These are phyloP conservation scores for Rhizopogon roseolus DNA, from an alignment of 768 basidiomycete species.

Conservation along the genomic window DNA sequence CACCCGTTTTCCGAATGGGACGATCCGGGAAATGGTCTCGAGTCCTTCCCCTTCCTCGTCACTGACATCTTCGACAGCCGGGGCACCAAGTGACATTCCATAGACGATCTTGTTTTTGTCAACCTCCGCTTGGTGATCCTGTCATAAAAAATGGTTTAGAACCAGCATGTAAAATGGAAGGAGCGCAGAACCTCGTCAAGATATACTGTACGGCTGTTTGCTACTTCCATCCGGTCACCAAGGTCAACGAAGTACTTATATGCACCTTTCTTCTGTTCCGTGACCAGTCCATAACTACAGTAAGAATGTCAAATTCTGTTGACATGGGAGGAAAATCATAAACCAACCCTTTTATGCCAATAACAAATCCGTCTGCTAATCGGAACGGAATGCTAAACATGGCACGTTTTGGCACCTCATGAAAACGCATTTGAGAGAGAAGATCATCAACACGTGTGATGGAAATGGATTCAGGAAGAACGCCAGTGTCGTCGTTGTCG, in stretches of 20 bases:
- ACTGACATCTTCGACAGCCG: conserved; percentile 20
- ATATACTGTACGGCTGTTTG: conserved; percentile 62
- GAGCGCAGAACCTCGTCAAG: conserved; percentile 54
- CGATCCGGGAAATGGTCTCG: conserved; percentile 35
- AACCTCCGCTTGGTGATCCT: conserved; percentile 26
- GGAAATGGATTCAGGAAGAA: conserved; percentile 66
- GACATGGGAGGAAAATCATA: conserved; percentile 1
- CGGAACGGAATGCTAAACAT: conserved; percentile 79
- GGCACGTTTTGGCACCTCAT: conserved; percentile 79
- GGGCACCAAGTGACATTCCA: conserved; percentile 33
- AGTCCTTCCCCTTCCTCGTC: conserved; percentile 35
- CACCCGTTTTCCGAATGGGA: conserved; percentile 50
- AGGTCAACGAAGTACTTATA: conserved; percentile 83
- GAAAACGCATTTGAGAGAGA: conserved; percentile 74
- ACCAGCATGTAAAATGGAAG: not conserved
- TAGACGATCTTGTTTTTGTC: conserved; percentile 20
- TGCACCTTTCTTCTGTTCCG: conserved; percentile 79
- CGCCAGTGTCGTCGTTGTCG: conserved; percentile 41
- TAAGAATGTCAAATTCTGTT: conserved; percentile 4
- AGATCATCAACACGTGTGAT: conserved; percentile 77
- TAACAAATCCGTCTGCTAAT: conserved; percentile 66
- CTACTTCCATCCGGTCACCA: conserved; percentile 75
- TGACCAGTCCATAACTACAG: conserved; percentile 78
- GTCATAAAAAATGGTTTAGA: conserved; percentile 9
- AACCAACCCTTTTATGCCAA: conserved; percentile 78